These are phyloP conservation scores for Paramecium primaurelia DNA, from an alignment of 73 alveolate species.

Conservation along the genomic window DNA sequence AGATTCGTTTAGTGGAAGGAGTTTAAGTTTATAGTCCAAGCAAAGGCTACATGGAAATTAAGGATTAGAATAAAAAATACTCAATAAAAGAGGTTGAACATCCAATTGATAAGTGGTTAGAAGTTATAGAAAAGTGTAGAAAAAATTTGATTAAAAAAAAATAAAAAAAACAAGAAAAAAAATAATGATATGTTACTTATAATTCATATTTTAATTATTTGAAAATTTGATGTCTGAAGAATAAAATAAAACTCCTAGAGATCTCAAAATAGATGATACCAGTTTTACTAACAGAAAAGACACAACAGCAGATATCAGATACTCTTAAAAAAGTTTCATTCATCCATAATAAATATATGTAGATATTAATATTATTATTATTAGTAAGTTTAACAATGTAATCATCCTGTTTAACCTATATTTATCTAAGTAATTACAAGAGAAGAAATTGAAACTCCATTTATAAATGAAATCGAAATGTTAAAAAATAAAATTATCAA, in stretches of 20 bases:
- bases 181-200: background rate
- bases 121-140: conserved; percentile 9
- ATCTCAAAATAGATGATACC: background rate
- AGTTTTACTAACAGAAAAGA: background rate
- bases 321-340: background rate
- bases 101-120: conserved; percentile 18
- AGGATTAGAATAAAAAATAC: background rate
- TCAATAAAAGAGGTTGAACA: conserved; percentile 24
- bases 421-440: background rate
- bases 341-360: background rate
- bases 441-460: conserved; percentile 33
- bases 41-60: background rate
- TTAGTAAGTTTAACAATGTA: background rate
- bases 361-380: background rate
- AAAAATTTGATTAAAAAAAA: background rate
- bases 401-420: background rate
- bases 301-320: background rate
- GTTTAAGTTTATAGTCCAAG: conserved; percentile 12
- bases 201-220: background rate
- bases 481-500: background rate
- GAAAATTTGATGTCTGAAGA: background rate
- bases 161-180: background rate
- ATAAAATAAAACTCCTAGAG: background rate
- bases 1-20: background rate
- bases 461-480: background rate